Evolutionary conservation across 2,329 filamentous ascomycete species (phyloP), one percentile per base, ranked within the genome.

Genomic region (Penicillium freii): DNA sequence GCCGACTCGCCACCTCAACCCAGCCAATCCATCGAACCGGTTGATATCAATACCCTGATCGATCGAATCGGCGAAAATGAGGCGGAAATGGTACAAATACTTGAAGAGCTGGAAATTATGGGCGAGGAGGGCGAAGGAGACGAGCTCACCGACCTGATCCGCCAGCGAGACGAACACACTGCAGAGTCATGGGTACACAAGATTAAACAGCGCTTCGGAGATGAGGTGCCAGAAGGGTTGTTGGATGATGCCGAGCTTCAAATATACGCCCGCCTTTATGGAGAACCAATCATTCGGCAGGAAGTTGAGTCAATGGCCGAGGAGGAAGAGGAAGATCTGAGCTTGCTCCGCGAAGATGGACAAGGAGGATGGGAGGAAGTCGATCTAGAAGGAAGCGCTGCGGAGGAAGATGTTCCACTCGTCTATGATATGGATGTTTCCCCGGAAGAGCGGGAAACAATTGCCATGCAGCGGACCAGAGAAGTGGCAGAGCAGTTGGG

Each of bases 181-280:
- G 52, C 74, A 36, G 71, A 75, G 53, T 63, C 66, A 27, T 72
- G 70, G 56, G 91, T 91, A 33, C 84, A 89, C 55, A 81, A 85
- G 64, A 88, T 90, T 36, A 85, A 88, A 66, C 87, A 90, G 62
- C 81, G 84, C 9, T 95, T 91, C 72, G 88, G 91, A 60, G 87
- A 94, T 67, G 87, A 82, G 0, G 75, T 97, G 25, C 92, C 92
- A 0, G 83, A 85, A 33, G 86, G 82, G 34, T 85, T 90, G 65
- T 74, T 97, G 51, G 86, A 80, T 34, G 80, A 82, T 1, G 83
- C 88, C 52, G 92, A 96, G 72, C 87, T 88, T 67, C 78, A 77
- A 47, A 77, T 96, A 0, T 96, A 96, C 73, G 86, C 89, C 69
- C 82, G 91, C 62, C 77, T 96, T 17, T 97, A 94, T 71, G 93